Evolutionary conservation across 345 rosid species (phyloP), one percentile per base, ranked within the genome.

Genomic region (Gossypium turneri): DNA sequence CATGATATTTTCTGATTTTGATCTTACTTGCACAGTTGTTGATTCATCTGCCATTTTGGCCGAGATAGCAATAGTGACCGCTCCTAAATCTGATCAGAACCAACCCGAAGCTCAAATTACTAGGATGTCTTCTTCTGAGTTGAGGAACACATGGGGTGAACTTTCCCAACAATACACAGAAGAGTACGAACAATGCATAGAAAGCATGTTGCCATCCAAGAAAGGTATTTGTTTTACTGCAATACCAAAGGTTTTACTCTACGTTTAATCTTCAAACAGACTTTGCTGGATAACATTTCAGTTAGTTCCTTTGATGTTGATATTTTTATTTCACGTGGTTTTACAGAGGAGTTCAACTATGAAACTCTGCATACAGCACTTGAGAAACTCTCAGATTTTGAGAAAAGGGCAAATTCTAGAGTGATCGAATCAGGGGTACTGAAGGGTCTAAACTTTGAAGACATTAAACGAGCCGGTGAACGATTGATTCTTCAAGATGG

Each of bases 11-110:
- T 87, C 93, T 66, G 98, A 92, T 84, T 96, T 96, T 85, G 99
- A 96, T 86, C 86, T 96, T 84, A 92, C 98, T 22, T 93, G 99
- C 85, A 77, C 97, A 1, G 88, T 88, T 76, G 86, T 90, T 82
- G 99, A 96, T 88, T 96, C 99, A 29, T 90, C 97, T 75, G 98
- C 98, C 78, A 90, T 93, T 77, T 83, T 93, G 85, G 98, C 98
- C 0, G 97, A 96, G 85, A 90, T 96, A 59, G 92, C 99, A 77
- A 93, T 96, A 52, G 78, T 89, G 47, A 93, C 92, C 41, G 98
- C 97, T 34, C 95, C 98, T 53, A 95, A 84, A 79, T 86, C 85
- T 77, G 97, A 92, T 71, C 87, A 79, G 75, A 78, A 67, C 81
- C 90, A 76, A 78, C 71, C 86, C 34, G 94, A 87, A 73, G 80